A percentile compares a stretch with the other conserved stretches of the same genome.
Conservation (phyloP, 805 yeast species). For the Hagleromyces aurorensis region DNA sequence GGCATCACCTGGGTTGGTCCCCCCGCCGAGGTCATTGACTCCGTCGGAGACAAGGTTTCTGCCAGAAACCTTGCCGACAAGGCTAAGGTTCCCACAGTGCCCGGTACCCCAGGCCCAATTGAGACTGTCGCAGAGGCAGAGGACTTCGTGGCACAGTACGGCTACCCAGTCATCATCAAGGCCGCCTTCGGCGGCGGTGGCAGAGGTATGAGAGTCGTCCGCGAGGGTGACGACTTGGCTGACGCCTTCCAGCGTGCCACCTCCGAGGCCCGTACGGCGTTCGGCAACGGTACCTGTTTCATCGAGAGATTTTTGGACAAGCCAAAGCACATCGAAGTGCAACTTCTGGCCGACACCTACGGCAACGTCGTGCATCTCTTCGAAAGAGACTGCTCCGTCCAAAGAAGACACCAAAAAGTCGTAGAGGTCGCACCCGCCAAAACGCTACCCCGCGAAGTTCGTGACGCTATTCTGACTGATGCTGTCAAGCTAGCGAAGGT, state of each 20-base stretch:
- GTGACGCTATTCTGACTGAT: slow-evolving; percentile 89
- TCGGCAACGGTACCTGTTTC: slow-evolving; percentile 97
- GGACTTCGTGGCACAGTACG: slow-evolving; percentile 73
- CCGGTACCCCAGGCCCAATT: slow-evolving; percentile 98
- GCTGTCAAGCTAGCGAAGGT: slow-evolving; percentile 87
- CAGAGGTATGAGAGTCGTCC: slow-evolving; percentile 98
- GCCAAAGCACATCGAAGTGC: slow-evolving; percentile 98
- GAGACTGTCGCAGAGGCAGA: slow-evolving; percentile 69
- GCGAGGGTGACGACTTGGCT: slow-evolving; percentile 86
- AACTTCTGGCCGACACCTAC: slow-evolving; percentile 83
- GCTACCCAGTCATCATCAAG: slow-evolving; percentile 93
- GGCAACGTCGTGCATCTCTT: slow-evolving; percentile 94
- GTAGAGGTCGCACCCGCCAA: slow-evolving; percentile 98
- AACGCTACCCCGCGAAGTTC: slow-evolving; percentile 70
- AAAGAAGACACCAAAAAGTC: slow-evolving; percentile 98
- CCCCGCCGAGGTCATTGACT: slow-evolving; percentile 73
- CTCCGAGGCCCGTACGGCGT: slow-evolving; percentile 91
- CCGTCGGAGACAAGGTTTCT: slow-evolving; percentile 94
- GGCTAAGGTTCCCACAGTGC: slow-evolving; percentile 86
- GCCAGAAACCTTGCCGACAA: slow-evolving; percentile 82
- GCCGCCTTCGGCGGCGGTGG: slow-evolving; percentile 99
- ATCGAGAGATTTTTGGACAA: slow-evolving; percentile 90
- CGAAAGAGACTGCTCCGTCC: slow-evolving; percentile 99
- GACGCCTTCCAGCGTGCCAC: slow-evolving; percentile 93
- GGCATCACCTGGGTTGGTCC: slow-evolving; percentile 98